Conservation (phyloP, 345 rosid genomes). For the Geranium brycei region DNA sequence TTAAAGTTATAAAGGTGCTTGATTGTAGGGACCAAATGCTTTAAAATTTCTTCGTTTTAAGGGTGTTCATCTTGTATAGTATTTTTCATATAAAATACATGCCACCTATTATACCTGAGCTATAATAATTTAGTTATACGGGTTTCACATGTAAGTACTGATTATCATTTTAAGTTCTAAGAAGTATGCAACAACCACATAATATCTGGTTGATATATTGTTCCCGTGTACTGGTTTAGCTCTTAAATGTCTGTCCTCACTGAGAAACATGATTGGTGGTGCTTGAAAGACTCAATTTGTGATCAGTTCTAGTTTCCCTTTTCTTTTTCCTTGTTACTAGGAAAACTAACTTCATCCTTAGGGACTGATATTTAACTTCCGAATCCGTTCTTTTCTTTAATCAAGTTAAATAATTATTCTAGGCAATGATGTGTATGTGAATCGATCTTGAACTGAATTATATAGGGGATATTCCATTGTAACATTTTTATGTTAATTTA, state of each 20-base stretch:
- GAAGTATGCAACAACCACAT: not conserved
- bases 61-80: not conserved
- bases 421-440: not conserved
- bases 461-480: not conserved
- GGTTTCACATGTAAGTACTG: not conserved
- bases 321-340: not conserved
- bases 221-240: not conserved
- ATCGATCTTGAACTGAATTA: not conserved
- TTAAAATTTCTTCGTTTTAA: not conserved
- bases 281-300: not conserved
- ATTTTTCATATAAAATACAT: not conserved
- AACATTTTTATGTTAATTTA: not conserved
- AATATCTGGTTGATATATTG: not conserved
- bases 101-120: not conserved
- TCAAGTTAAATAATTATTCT: not conserved
- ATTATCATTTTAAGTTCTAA: not conserved
- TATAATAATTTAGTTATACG: not conserved
- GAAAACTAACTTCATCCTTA: not conserved
- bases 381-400: not conserved
- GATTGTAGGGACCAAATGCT: not conserved
- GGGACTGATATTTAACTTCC: not conserved
- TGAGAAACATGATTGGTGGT: not conserved
- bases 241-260: not conserved
- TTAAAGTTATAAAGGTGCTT: not conserved
- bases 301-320: not conserved